Evolutionary conservation across 306 rosid genomes (phyloP), one percentile per base, ranked within the genome.

Genomic region (Quillaja saponaria): DNA sequence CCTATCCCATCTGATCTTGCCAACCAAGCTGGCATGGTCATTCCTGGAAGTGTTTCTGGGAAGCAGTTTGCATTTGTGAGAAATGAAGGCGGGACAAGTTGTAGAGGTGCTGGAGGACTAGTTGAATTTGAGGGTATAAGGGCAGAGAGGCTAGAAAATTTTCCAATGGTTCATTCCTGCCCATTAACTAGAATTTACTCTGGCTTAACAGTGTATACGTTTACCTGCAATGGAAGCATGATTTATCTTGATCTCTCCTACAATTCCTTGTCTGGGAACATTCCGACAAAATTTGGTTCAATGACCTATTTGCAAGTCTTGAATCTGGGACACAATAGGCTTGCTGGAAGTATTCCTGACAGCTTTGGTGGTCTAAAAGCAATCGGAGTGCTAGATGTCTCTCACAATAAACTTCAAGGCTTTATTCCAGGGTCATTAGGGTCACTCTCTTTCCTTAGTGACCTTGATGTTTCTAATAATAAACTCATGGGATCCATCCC

Each of bases 21-120:
- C 35, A 50, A 76, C 55, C 82, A 85, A 61, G 83, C 95, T 1
- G 91, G 95, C 28, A 58, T 73, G 51, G 80, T 87, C 44, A 6
- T 53, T 63, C 78, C 87, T 0, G 87, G 88, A n/a, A 62, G 67
- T 44, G 91, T 80, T 58, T 82, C 95, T 1, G 91, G 95, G 54
- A 87, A 87, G 71, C 85, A 82, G 48, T 87, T 82, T 82, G 95
- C 73, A 39, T 87, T 84, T 60, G 85, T 87, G 34, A 87, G 91
- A 70, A 87, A 84, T 52, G 95, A 87, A 63, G 95, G 90, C 2
- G 90, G 95, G 40, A 82, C 88, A 42, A 78, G 78, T 48, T 87
- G 95, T 55, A 70, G 88, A 74, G 95, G 95, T 12, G 91, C 95
- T 2, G 95, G 95, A 51, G 91, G 95, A 21, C 70, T 87, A 11